These are phyloP conservation scores for Fragaria nilgerrensis DNA, from an alignment of 306 rosid species.

Conservation along the genomic window DNA sequence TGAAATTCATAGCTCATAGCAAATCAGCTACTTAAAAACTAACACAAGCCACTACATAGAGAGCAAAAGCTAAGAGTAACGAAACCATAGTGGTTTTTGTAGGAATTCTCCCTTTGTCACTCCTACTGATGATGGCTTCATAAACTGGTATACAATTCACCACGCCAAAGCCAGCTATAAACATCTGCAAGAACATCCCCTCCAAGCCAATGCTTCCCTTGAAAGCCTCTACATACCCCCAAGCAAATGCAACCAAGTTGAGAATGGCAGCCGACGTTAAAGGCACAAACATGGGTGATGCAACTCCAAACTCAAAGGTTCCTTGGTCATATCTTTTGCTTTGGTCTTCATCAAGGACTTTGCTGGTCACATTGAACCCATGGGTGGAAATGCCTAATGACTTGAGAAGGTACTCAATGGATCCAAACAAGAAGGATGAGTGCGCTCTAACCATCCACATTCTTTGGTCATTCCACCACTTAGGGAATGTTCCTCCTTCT, in stretches of 20 bases:
- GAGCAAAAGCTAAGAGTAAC: not conserved
- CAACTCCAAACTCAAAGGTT: conserved; percentile 34
- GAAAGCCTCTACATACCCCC: conserved; percentile 10
- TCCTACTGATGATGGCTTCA: conserved; percentile 32
- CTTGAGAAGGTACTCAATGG: conserved; percentile 21
- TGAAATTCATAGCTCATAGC: too few species aligned
- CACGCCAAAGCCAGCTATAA: conserved; percentile 29
- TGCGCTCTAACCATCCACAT: conserved; percentile 44
- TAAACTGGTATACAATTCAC: conserved; percentile 34
- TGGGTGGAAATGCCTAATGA: conserved; percentile 22
- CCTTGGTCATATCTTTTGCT: conserved; percentile 19
- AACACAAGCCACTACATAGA: not conserved
- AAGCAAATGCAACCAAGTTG: conserved; percentile 27
- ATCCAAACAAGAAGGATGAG: conserved; percentile 31
- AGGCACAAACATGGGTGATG: conserved; percentile 39
- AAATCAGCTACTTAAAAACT: not conserved
- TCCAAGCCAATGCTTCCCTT: conserved; percentile 10
- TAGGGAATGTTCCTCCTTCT: conserved; percentile 22
- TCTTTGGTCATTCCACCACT: conserved; percentile 53
- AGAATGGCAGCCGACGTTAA: conserved; percentile 29
- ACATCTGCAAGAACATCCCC: conserved; percentile 22
- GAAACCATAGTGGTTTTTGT: conserved; percentile 11
- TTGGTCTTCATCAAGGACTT: conserved; percentile 13
- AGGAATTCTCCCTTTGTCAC: conserved; percentile 23
- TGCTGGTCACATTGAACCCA: conserved; percentile 43